Conservation (phyloP, 495 filamentous ascomycete genomes). For the Talaromyces nanjingensis region DNA sequence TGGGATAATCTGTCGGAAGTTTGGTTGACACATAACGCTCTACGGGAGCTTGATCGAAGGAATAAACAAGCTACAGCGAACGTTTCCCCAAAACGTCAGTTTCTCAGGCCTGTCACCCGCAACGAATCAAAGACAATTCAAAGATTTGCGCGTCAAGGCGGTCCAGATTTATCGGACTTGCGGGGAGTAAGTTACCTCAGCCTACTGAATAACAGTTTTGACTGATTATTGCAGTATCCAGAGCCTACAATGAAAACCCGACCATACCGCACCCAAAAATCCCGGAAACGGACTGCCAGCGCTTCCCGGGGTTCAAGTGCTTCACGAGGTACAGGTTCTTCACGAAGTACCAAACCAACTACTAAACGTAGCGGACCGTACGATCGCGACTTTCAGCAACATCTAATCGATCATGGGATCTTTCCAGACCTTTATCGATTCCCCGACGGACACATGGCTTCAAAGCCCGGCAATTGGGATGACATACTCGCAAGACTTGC, state of each 20-base stretch:
- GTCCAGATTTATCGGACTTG: conserved; percentile 11
- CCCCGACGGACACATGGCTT: too few species aligned
- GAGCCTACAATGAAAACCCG: neutral
- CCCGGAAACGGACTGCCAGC: neutral
- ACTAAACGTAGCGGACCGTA: conserved; percentile 14
- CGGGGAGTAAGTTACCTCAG: neutral
- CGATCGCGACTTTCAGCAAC: conserved; percentile 24
- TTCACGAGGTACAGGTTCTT: neutral
- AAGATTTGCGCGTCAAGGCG: neutral
- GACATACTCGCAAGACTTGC: too few species aligned
- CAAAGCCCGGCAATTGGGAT: too few species aligned
- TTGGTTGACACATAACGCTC: conserved; percentile 4
- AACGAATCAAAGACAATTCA: neutral
- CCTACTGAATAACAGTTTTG: neutral
- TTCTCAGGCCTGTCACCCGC: neutral
- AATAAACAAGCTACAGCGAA: neutral
- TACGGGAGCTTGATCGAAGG: conserved; percentile 5
- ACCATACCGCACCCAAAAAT: neutral
- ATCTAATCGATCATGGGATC: conserved; percentile 22
- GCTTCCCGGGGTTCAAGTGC: conserved; percentile 3
- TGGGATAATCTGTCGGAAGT: conserved; percentile 5
- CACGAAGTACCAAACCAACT: neutral
- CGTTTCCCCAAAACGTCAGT: too few species aligned
- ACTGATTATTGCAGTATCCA: neutral
- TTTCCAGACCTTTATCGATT: neutral